Conservation (phyloP, 2,329 filamentous ascomycete species). For the Colletotrichum tanaceti region DNA sequence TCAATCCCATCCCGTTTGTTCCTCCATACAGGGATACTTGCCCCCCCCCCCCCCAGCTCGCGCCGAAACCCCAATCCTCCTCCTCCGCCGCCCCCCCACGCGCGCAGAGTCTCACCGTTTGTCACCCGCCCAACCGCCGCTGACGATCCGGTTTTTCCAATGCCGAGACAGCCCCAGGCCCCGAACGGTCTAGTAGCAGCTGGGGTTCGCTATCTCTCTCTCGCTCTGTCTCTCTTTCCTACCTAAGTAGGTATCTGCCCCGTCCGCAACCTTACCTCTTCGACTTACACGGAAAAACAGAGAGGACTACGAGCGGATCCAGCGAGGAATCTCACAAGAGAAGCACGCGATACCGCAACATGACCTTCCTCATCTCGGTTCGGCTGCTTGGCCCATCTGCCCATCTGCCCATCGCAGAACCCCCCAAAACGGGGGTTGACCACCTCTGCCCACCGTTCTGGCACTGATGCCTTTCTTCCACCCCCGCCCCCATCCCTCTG, state of each 20-base stretch:
- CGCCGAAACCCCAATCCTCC: neutral
- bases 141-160: conserved; percentile 25
- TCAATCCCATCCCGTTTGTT: conserved; percentile 5
- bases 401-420: neutral
- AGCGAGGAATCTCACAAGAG: neutral
- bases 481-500: too few species aligned
- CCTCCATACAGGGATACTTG: too few species aligned
- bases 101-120: conserved; percentile 14
- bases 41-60: conserved; percentile 17
- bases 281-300: conserved; percentile 2
- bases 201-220: neutral
- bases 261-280: neutral
- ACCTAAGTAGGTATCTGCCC: too few species aligned
- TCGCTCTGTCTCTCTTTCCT: conserved; percentile 17
- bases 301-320: neutral
- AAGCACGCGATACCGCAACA: conserved; percentile 4
- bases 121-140: neutral
- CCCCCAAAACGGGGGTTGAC: too few species aligned
- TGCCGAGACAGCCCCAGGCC: conserved; percentile 26
- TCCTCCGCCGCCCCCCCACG: neutral
- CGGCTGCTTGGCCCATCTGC: conserved; percentile 1
- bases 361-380: conserved; percentile 27
- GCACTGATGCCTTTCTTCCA: too few species aligned
- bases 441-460: too few species aligned
- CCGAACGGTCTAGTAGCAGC: neutral